Conservation (phyloP, 441 rosid genomes). For the Adansonia madagascariensis region DNA sequence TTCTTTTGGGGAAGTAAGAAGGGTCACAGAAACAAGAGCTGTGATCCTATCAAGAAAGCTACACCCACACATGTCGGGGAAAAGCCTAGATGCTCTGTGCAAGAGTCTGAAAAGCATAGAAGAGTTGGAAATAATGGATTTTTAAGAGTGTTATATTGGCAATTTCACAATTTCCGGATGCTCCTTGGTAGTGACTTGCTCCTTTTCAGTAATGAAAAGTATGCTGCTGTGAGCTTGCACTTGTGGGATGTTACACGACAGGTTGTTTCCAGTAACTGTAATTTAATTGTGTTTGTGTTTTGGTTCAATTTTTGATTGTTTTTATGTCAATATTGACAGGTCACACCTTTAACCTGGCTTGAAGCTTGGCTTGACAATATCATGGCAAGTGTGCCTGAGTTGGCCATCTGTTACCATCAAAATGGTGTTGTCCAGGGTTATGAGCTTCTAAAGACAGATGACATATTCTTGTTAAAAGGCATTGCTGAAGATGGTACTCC, state of each 20-base stretch:
- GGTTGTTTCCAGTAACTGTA: conserved; percentile 46
- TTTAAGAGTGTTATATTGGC: conserved; percentile 86
- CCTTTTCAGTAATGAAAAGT: conserved; percentile 89
- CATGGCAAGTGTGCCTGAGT: conserved; percentile 97
- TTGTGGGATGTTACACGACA: conserved; percentile 82
- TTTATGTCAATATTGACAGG: conserved; percentile 43
- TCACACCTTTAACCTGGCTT: conserved; percentile 91
- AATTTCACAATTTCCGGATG: conserved; percentile 96
- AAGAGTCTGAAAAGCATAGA: conserved; percentile 82
- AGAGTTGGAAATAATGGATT: conserved; percentile 75
- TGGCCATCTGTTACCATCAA: conserved; percentile 92
- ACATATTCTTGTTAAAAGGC: conserved; percentile 83
- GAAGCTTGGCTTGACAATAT: conserved; percentile 98
- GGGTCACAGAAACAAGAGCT: conserved; percentile 56
- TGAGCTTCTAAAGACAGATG: conserved; percentile 94
- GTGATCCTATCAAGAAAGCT: conserved; percentile 56
- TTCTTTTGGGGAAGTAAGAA: conserved; percentile 61
- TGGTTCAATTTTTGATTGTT: conserved; percentile 20
- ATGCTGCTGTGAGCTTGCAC: conserved; percentile 93
- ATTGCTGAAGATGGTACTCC: conserved; percentile 92
- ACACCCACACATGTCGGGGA: conserved; percentile 77
- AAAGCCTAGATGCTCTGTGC: conserved; percentile 65
- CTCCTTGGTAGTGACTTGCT: conserved; percentile 94
- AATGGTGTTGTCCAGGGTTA: conserved; percentile 93
- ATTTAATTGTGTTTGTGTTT: conserved; percentile 19